These are phyloP conservation scores for Apiospora phragmitis DNA, from an alignment of 2,329 filamentous ascomycete species.

Conservation along the genomic window DNA sequence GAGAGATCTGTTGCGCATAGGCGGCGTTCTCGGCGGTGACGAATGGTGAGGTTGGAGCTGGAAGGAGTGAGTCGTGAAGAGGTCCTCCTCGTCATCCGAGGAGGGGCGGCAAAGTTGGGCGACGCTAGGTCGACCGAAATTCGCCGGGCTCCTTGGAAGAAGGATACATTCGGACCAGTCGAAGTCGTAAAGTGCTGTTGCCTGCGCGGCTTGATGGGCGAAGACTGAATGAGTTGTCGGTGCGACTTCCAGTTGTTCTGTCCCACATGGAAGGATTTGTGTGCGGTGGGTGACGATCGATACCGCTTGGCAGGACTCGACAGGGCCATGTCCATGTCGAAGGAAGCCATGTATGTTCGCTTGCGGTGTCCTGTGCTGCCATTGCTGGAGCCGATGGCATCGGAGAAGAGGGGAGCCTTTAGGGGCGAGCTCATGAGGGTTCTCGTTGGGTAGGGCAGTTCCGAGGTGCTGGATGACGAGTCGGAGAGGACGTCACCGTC, in stretches of 20 bases:
- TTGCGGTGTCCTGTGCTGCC: slow-evolving; percentile 67
- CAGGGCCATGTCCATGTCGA: slow-evolving; percentile 47
- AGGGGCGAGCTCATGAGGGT: slow-evolving; percentile 82
- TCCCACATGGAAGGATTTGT: slow-evolving; percentile 55
- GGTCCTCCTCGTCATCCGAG: slow-evolving; percentile 81
- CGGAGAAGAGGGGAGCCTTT: slow-evolving; percentile 81
- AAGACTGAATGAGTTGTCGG: slow-evolving; percentile 80
- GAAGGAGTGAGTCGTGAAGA: slow-evolving; percentile 77
- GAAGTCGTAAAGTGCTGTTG: slow-evolving; percentile 74
- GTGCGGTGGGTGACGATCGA: slow-evolving; percentile 62
- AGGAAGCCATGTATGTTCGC: slow-evolving; percentile 61
- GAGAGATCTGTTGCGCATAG: slow-evolving; percentile 56
- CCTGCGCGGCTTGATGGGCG: slow-evolving; percentile 76
- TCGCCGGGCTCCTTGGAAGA: slow-evolving; percentile 71
- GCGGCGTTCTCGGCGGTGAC: slow-evolving; percentile 86
- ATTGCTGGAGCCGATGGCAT: slow-evolving; percentile 72
- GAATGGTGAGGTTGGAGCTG: slow-evolving; percentile 63
- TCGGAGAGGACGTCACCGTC: slow-evolving; percentile 80
- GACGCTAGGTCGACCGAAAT: slow-evolving; percentile 64
- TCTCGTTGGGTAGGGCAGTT: slow-evolving; percentile 67
- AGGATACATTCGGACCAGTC: slow-evolving; percentile 72
- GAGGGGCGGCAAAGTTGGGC: slow-evolving; percentile 58
- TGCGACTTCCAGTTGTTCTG: slow-evolving; percentile 73
- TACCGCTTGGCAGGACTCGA: slow-evolving; percentile 69
- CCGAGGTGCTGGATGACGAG: slow-evolving; percentile 82